These are phyloP conservation scores for Clarireedia monteithiana DNA, from an alignment of 2,329 filamentous ascomycete genomes.

Conservation along the genomic window DNA sequence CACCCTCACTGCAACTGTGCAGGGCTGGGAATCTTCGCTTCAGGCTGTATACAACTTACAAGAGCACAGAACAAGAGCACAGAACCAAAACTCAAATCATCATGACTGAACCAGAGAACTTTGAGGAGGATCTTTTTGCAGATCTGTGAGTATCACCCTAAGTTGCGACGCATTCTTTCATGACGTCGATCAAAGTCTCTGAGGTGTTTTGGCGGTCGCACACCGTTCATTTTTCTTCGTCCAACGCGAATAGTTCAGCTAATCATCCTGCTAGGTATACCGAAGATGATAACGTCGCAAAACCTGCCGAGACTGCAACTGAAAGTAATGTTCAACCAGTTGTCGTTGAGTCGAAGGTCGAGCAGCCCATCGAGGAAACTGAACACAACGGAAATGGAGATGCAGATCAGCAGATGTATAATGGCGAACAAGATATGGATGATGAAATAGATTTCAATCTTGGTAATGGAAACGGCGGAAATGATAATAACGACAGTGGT, in stretches of 20 bases:
- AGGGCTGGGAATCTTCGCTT: background rate
- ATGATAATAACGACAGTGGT: constrained; percentile 10
- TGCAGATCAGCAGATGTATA: constrained; percentile 34
- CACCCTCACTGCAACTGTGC: background rate
- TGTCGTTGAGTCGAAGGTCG: constrained; percentile 21
- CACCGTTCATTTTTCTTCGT: background rate
- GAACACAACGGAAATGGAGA: constrained; percentile 32
- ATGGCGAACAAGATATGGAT: constrained; percentile 42
- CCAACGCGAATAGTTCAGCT: background rate
- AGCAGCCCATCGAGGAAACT: constrained; percentile 18
- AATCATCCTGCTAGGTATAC: constrained; percentile 48
- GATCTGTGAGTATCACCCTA: constrained; percentile 63
- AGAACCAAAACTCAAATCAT: constrained; percentile 21
- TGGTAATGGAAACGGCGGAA: constrained; percentile 35
- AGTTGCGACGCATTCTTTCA: background rate
- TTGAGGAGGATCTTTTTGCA: constrained; percentile 91
- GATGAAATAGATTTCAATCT: constrained; percentile 54
- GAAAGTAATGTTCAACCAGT: constrained; percentile 18
- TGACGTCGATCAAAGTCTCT: background rate
- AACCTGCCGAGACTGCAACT: constrained; percentile 28
- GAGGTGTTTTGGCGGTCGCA: background rate
- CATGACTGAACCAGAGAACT: constrained; percentile 76
- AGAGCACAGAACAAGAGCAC: background rate
- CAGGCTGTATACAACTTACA: background rate
- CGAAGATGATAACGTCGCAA: constrained; percentile 50